Evolutionary conservation across 768 basidiomycete genomes (phyloP), one percentile per base, ranked within the genome.

Genomic region (Tylopilus sp.): DNA sequence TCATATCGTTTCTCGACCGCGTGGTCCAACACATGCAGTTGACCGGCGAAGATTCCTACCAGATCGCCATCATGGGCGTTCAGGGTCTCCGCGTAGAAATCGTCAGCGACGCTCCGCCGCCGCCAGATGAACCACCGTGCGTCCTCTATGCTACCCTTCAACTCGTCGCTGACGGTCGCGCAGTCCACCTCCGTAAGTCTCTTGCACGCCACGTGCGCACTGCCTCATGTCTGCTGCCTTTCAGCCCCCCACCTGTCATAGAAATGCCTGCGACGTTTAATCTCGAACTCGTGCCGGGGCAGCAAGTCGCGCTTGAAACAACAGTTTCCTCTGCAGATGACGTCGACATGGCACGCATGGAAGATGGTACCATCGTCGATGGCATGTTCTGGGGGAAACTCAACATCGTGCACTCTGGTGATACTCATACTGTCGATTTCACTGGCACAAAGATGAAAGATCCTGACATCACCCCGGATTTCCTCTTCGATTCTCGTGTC

Each of bases 331-430:
- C 91, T 3, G 80, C 79, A 40, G 86, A 88, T 31, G 91, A 91
- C 58, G 78, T 91, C 31, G 91, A 93, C 65, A 92, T 93, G 91
- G 86, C 91, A 3, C 80, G 88, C 44, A 91, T 90, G 86, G 91
- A 92, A 57, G 91, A 93, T 59, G 91, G 90, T 1, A 91, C 88
- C 13, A 73, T 82, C 21, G 91, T 93, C 18, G 91, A 89, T 44
- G 91, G 91, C 36, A 73, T 80, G 69, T 93, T 91, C 70, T 92
- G 87, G 88, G 91, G 91, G 4, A 91, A 91, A 63, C 80, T 93
- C 48, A 82, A 82, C 57, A 88, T 93, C 45, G 79, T 91, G 12
- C 91, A 93, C 62, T 73, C 80, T 1, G 87, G 83, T 28, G 86
- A 88, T 59, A 83, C 71, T 17, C 91, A 93, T 68, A 77, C 77